Evolutionary conservation across 805 yeast genomes (phyloP).

Genomic region (Peterozyma toletana): DNA sequence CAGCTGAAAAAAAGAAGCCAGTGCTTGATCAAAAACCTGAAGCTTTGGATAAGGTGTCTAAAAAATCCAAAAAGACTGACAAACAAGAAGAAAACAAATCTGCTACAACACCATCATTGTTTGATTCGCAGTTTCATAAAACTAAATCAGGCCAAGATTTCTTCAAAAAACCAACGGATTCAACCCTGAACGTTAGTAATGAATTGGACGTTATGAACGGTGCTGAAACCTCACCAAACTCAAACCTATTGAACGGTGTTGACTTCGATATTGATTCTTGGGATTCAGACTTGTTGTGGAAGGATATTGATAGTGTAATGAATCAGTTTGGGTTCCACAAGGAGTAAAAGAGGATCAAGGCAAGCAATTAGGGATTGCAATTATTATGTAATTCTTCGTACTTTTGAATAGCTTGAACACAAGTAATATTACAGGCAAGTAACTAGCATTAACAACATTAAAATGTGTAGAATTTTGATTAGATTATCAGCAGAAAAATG

Average conservation of each 20-base stretch:
- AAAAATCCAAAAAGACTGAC: background rate
- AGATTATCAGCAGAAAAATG: too few relatives aligned
- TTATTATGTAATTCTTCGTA: too few relatives aligned
- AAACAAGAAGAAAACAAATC: background rate
- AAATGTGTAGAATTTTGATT: too few relatives aligned
- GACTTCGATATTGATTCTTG: conserved; percentile 16
- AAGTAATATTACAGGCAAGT: too few relatives aligned
- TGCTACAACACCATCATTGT: background rate
- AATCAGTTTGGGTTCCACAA: conserved; percentile 81
- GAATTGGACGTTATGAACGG: background rate
- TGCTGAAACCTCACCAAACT: conserved; percentile 25
- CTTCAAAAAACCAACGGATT: background rate
- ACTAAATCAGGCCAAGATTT: background rate
- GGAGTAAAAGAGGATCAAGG: too few relatives aligned
- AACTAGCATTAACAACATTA: too few relatives aligned
- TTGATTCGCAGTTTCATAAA: background rate
- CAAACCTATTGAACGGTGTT: conserved; percentile 1
- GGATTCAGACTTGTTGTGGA: conserved; percentile 57
- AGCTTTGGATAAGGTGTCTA: background rate
- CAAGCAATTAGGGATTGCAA: too few relatives aligned
- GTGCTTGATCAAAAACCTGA: background rate
- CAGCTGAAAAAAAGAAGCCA: background rate
- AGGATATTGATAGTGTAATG: conserved; percentile 84
- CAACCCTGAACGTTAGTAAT: background rate
- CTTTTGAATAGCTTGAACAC: too few relatives aligned